Percentiles rank a stretch among this genome's conserved stretches.
These are phyloP conservation scores for Hymenoscyphus albidus DNA, from an alignment of 2,329 filamentous ascomycete genomes.

Conservation along the genomic window DNA sequence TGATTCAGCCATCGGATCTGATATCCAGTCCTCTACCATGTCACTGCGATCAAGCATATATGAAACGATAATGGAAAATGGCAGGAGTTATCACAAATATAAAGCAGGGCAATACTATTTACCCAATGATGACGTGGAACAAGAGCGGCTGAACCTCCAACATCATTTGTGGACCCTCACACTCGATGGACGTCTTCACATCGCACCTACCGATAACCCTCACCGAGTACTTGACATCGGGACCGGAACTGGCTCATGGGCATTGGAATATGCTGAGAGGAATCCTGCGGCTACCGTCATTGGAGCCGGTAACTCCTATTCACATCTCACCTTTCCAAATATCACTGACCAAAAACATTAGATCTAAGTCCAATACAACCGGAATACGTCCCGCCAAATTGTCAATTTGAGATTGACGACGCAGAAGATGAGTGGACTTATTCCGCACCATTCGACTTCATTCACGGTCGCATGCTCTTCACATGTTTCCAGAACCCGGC, in stretches of 20 bases:
- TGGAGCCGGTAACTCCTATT: slow-evolving; percentile 10
- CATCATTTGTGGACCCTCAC: slow-evolving; percentile 20
- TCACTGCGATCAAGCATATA: slow-evolving; percentile 20
- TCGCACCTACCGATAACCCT: slow-evolving; percentile 14
- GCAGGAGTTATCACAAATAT: slow-evolving; percentile 22
- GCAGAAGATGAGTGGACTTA: slow-evolving; percentile 38
- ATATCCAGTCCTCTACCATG: slow-evolving; percentile 16
- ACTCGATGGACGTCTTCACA: slow-evolving; percentile 16
- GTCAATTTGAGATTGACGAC: slow-evolving; percentile 49
- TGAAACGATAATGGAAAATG: slow-evolving; percentile 21
- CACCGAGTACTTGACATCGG: slow-evolving; percentile 31
- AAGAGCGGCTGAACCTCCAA: slow-evolving; percentile 40
- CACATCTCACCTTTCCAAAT: not conserved
- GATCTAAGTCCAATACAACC: slow-evolving; percentile 17
- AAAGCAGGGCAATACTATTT: slow-evolving; percentile 44
- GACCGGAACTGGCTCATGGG: slow-evolving; percentile 34
- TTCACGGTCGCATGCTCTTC: slow-evolving; percentile 17
- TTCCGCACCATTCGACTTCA: slow-evolving; percentile 15
- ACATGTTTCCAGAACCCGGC: slow-evolving; percentile 12
- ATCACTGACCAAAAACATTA: slow-evolving; percentile 2
- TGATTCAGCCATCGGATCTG: slow-evolving; percentile 16
- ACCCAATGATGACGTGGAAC: slow-evolving; percentile 44
- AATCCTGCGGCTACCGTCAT: slow-evolving; percentile 12
- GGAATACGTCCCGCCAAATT: slow-evolving; percentile 41
- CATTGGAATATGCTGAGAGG: slow-evolving; percentile 15